Conservation (phyloP, 2,329 filamentous ascomycete species). For the Fusarium drepaniforme region DNA sequence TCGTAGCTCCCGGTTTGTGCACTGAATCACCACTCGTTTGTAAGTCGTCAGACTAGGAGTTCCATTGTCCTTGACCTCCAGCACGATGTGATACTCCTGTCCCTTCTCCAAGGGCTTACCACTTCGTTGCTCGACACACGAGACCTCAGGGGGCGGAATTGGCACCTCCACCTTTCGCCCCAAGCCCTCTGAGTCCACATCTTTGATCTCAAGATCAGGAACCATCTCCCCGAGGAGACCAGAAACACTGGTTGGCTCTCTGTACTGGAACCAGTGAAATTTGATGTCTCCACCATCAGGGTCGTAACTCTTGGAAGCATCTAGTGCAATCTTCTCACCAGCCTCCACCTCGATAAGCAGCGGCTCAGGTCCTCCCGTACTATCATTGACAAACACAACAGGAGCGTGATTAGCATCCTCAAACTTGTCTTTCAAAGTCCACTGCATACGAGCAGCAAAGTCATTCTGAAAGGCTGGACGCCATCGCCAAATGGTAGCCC, state of each 20-base stretch:
- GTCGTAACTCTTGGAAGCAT: background rate
- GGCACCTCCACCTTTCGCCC: background rate
- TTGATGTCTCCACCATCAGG: background rate
- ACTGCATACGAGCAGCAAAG: constrained; percentile 4
- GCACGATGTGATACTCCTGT: background rate
- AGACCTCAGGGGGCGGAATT: background rate
- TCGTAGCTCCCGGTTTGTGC: background rate
- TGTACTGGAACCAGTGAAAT: background rate
- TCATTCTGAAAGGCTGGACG: background rate
- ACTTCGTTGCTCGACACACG: background rate
- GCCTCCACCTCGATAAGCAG: background rate
- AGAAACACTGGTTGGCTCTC: background rate
- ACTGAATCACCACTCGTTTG: background rate
- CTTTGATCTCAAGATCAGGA: background rate
- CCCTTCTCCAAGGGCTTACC: background rate
- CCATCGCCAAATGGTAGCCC: constrained; percentile 1
- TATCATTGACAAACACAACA: background rate
- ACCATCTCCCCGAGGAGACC: background rate
- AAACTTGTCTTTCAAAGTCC: background rate
- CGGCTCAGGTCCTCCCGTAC: background rate
- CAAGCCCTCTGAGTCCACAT: background rate
- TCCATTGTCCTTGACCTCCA: background rate
- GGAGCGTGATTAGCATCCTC: background rate
- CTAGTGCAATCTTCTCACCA: background rate
- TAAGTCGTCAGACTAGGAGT: background rate